A percentile compares a stretch with the other conserved stretches of the same genome.
Evolutionary conservation across 176 grass and related monocot species (phyloP).

Genomic region (Oryza longistaminata): DNA sequence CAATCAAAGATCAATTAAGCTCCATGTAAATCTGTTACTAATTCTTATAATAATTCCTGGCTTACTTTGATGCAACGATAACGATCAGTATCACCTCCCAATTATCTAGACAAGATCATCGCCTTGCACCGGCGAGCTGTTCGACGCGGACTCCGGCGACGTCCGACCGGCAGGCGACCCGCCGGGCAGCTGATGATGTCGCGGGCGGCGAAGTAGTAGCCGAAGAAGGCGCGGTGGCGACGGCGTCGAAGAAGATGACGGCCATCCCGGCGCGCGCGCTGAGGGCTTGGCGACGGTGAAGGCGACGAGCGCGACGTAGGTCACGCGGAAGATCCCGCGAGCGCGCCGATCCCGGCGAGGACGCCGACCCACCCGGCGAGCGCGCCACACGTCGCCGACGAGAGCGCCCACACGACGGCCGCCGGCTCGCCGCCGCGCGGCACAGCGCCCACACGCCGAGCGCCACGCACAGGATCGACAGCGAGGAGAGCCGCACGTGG

Average conservation of each 20-base stretch:
- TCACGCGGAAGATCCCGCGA: not conserved
- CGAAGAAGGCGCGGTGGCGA: not conserved
- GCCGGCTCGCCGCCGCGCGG: too few relatives aligned
- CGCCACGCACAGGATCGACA: too few relatives aligned
- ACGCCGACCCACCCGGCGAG: not conserved
- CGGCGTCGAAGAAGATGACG: not conserved
- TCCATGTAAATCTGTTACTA: too few relatives aligned
- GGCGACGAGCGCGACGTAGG: not conserved
- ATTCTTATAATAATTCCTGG: too few relatives aligned
- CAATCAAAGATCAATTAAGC: too few relatives aligned
- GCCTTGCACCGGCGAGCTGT: not conserved
- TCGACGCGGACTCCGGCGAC: not conserved
- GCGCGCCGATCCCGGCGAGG: not conserved
- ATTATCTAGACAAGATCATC: not conserved
- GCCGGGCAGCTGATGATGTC: not conserved
- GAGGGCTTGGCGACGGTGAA: not conserved
- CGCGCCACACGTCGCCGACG: not conserved
- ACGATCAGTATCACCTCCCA: too few relatives aligned
- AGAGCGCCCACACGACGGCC: not conserved
- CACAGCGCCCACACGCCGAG: not conserved
- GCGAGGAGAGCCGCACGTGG: too few relatives aligned
- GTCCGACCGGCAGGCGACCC: not conserved
- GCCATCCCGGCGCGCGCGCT: not conserved
- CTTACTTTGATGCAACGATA: too few relatives aligned
- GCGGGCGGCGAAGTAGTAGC: not conserved